Evolutionary conservation across 345 rosid species (phyloP), one percentile per base, ranked within the genome.

Genomic region (Eucalyptus marginata): DNA sequence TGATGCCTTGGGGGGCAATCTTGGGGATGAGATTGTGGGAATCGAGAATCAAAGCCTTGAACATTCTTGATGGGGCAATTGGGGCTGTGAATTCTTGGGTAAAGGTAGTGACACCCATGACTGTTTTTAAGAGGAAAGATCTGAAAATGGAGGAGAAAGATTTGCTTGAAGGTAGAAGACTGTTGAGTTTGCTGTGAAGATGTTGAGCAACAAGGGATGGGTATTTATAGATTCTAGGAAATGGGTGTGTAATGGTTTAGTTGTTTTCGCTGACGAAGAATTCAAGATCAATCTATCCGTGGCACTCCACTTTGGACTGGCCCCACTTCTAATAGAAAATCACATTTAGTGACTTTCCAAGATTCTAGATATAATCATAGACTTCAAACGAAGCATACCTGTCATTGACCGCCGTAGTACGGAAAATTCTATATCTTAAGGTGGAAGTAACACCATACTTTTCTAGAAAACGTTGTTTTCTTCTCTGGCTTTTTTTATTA

Each of bases 1-100:
- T 66, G 33, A 93, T 7, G n/a, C 87, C 89, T 7, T 92, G 90
- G 64, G 94, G 93, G 84, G 91, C 10, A 18, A 91, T 44, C 86
- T 83, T 88, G 29, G 90, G 93, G 27, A 87, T 40, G 52, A 87
- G 80, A 18, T 87, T 62, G 54, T 18, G 36, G 27, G 52, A 40
- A 16, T 87, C 25, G 3, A 87, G 13, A 46, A 87, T n/a, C 83
- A 87, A 43, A 12, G 81, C 88, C 56, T 62, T 62, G 81, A 87
- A 62, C 40, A 33, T 47, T 20, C 83, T 59, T 24, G 17, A 40
- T 62, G 76, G 88, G 2, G 81, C n/a, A 62, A 62, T 25, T 10
- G 88, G 81, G 49, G 71, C 44, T 47, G 49, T 20, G 81, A 62
- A 62, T 46, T 87, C 88, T 20, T 64, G 29, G 54, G 25, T 58